Evolutionary conservation across 2,329 filamentous ascomycete genomes (phyloP), one percentile per base, ranked within the genome.

Genomic region (Penicillium occitanis): DNA sequence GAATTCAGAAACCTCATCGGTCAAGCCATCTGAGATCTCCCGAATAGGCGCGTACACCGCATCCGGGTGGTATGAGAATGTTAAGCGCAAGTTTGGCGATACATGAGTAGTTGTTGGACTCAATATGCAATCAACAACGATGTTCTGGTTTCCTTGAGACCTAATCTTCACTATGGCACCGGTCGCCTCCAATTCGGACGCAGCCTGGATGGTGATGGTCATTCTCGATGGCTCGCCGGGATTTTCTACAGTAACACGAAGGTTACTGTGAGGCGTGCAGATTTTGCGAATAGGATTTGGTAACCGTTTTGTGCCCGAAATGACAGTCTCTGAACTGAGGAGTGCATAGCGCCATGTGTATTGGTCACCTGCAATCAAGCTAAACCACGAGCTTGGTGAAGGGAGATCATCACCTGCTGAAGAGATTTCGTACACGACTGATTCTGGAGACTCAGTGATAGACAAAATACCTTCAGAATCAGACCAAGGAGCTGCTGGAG

Each of bases 1-100:
- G 79, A 99, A 99, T 79, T 97, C 91, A 85, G 98, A 99, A 84
- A 99, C 97, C 69, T 92, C 91, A 76, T 98, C 93, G 77, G 99
- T 99, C 75, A 95, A 92, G 64, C 87, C 90, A 42, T 93, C 87
- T 94, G 98, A 99, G 69, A 98, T 91, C 79, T 99, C 95, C 68
- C 90, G 90, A 71, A 99, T 97, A 19, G 95, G 95, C 14, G 95
- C 93, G 76, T 97, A 99, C 30, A 95, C 95, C 65, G 92, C 90
- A 79, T 98, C 93, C 1, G 95, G 95, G 76, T 93, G 91, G 81
- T 98, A 99, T 3, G 87, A 92, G 83, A 98, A 98, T 75, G 89
- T 87, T 70, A 99, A 88, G 25, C 91, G 90, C 66, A 99, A 82
- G 10, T 5, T 57, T 37, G 51, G 30, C 19, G 92, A 86, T n/a